Evolutionary conservation across 768 basidiomycete species (phyloP).

Genomic region (Calocera viscosa): DNA sequence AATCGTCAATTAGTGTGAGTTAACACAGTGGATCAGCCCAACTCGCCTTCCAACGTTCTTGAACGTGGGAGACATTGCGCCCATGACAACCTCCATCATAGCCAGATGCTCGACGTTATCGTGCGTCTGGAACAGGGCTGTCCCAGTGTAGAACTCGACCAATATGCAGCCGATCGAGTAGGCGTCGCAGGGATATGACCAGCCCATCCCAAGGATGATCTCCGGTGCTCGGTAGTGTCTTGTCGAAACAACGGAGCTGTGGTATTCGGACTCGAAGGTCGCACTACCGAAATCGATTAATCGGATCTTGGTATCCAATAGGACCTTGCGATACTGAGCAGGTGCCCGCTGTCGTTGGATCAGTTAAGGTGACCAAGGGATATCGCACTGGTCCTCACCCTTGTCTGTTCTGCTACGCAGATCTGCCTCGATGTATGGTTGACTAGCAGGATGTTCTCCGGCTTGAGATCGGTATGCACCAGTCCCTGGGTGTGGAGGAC

Average conservation of each 20-base stretch:
- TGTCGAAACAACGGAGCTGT: constrained; percentile 94
- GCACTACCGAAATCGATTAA: constrained; percentile 98
- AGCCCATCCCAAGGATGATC: constrained; percentile 95
- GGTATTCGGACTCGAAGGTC: constrained; percentile 95
- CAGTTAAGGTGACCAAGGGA: not conserved
- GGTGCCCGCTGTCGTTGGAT: not conserved
- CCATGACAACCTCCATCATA: constrained; percentile 99
- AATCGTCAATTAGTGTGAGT: constrained; percentile 42
- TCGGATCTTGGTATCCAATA: constrained; percentile 81
- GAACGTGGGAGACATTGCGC: constrained; percentile 86
- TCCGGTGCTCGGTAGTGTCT: constrained; percentile 98
- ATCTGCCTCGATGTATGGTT: constrained; percentile 48
- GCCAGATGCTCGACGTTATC: constrained; percentile 98
- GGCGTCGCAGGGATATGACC: constrained; percentile 97
- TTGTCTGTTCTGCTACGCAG: constrained; percentile 6
- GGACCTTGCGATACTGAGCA: constrained; percentile 29
- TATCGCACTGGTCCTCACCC: constrained; percentile 19
- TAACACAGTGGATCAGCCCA: not conserved
- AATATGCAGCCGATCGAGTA: constrained; percentile 98
- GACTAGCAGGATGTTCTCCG: constrained; percentile 94
- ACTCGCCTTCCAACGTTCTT: constrained; percentile 25
- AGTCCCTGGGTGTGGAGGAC: constrained; percentile 84
- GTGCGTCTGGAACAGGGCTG: constrained; percentile 97
- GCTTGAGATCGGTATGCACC: constrained; percentile 97
- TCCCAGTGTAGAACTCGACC: constrained; percentile 95